A percentile compares a stretch with the other conserved stretches of the same genome.
Conservation (phyloP, 2,329 filamentous ascomycete species). For the Mycosphaerella sp. region DNA sequence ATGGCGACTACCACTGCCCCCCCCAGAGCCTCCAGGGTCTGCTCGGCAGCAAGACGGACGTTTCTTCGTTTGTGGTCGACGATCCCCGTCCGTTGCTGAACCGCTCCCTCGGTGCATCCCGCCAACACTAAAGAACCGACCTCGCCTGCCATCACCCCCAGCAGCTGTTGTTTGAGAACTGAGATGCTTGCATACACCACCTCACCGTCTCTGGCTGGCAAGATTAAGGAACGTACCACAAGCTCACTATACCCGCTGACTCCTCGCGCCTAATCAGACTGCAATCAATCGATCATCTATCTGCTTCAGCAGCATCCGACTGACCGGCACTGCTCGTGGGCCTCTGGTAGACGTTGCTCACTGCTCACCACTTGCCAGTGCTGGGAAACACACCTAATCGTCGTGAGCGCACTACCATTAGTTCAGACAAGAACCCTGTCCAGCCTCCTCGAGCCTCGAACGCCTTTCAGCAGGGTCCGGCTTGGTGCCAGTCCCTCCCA, state of each 20-base stretch:
- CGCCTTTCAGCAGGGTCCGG: conserved; percentile 15
- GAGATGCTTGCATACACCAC: conserved; percentile 20
- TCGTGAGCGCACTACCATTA: conserved; percentile 16
- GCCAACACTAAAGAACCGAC: conserved; percentile 14
- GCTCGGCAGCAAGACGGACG: conserved; percentile 23
- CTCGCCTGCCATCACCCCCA: conserved; percentile 23
- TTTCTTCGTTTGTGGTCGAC: conserved; percentile 22
- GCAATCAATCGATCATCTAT: conserved; percentile 26
- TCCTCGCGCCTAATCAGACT: conserved; percentile 20
- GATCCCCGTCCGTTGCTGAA: conserved; percentile 16
- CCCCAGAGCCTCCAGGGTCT: conserved; percentile 10
- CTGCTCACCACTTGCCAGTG: conserved; percentile 10
- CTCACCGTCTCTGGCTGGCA: conserved; percentile 24
- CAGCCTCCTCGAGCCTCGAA: conserved; percentile 18
- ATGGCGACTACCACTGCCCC: too few species aligned
- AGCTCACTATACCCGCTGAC: conserved; percentile 17
- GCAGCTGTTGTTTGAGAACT: conserved; percentile 18
- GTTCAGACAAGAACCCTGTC: conserved; percentile 17
- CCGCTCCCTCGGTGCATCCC: conserved; percentile 21
- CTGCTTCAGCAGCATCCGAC: conserved; percentile 22
- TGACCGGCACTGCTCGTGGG: conserved; percentile 15
- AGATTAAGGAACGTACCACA: conserved; percentile 27
- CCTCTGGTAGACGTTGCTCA: conserved; percentile 8
- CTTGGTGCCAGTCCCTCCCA: conserved; percentile 12
- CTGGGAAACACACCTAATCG: conserved; percentile 18